Conservation (phyloP, 2,329 filamentous ascomycete species). For the Trichoderma sp. region DNA sequence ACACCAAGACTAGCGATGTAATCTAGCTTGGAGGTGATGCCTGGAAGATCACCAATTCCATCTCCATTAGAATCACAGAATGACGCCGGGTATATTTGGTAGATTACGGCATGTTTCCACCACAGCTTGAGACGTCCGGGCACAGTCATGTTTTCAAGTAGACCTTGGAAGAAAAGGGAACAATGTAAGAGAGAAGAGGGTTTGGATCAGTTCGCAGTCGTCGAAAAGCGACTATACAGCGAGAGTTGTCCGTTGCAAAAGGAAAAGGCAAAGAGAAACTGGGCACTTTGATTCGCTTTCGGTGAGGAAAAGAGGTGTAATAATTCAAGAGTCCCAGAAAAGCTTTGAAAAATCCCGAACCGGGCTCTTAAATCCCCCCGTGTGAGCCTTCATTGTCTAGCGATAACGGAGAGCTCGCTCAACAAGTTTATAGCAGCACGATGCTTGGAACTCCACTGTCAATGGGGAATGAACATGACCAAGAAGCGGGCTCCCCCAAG, state of each 20-base stretch:
- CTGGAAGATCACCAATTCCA: constrained; percentile 60
- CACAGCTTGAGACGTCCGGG: constrained; percentile 34
- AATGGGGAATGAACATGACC: neutral
- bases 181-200: neutral
- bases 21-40: constrained; percentile 60
- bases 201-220: neutral
- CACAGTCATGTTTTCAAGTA: constrained; percentile 26
- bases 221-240: neutral
- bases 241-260: neutral
- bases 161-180: neutral
- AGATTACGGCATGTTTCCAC: constrained; percentile 58
- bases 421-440: neutral
- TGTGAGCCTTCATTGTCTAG: neutral
- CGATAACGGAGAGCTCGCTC: neutral
- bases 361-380: neutral
- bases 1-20: constrained; percentile 61
- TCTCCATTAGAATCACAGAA: constrained; percentile 57
- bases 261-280: neutral
- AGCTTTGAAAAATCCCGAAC: neutral
- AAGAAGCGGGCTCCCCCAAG: neutral
- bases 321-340: neutral
- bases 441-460: neutral
- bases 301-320: neutral
- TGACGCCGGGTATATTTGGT: constrained; percentile 59
- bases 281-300: neutral